These are phyloP conservation scores for Lactifluus piperatus DNA, from an alignment of 768 basidiomycete species.

Conservation along the genomic window DNA sequence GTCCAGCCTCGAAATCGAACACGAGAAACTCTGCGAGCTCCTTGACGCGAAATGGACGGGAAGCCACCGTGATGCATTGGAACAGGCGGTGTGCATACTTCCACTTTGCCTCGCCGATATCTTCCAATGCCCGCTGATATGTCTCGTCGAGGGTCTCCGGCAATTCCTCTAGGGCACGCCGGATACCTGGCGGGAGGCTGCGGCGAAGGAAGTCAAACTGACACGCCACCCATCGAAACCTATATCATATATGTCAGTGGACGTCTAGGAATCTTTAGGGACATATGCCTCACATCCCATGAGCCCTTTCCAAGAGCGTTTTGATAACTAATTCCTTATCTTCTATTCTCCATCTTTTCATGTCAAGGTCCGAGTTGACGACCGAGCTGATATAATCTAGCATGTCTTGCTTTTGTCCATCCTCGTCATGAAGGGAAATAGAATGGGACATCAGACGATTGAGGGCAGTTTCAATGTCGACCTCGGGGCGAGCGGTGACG, in stretches of 20 bases:
- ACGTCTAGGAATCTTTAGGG: neutral
- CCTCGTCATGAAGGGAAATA: neutral
- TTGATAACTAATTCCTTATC: neutral
- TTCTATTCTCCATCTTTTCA: neutral
- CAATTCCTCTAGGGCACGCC: neutral
- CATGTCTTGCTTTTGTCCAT: neutral
- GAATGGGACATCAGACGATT: neutral
- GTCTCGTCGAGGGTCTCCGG: neutral
- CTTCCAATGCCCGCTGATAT: neutral
- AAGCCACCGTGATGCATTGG: neutral
- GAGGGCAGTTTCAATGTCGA: neutral
- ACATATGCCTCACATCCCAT: neutral
- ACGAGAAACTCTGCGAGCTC: conserved; percentile 4
- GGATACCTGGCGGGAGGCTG: neutral
- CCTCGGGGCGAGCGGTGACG: neutral
- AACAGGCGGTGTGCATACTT: neutral
- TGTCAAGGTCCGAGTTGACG: neutral
- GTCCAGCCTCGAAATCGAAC: neutral
- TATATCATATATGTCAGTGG: neutral
- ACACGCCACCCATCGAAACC: conserved; percentile 4
- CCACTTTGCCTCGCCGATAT: neutral
- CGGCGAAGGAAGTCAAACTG: neutral
- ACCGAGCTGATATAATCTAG: neutral
- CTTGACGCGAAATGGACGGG: neutral
- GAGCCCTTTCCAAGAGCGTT: neutral